Evolutionary conservation across 257 asterid species (phyloP).

Genomic region (Schizonepeta tenuifolia): DNA sequence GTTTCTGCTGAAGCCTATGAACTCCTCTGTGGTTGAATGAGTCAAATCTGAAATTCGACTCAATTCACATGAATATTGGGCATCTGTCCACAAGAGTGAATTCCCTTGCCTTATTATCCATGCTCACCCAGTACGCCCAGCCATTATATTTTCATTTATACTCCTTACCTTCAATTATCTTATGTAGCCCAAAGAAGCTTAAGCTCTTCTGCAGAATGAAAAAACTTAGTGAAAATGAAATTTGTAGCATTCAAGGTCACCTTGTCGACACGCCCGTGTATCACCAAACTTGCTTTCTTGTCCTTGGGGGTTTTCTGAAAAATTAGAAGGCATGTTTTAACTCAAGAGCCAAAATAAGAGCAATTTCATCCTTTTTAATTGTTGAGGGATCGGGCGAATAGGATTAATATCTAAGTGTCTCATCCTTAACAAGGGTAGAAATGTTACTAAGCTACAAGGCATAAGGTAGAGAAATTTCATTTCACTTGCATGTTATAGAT

Average conservation of each 20-base stretch:
- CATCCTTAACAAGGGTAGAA: neutral
- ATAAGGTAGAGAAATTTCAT: constrained; percentile 23
- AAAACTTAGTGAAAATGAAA: constrained; percentile 5
- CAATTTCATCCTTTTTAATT: constrained; percentile 14
- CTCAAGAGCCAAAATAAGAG: constrained; percentile 23
- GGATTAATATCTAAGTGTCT: neutral
- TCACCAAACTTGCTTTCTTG: constrained; percentile 88
- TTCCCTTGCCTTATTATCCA: neutral
- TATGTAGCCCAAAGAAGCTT: constrained; percentile 16
- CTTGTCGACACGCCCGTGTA: constrained; percentile 91
- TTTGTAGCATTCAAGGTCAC: constrained; percentile 40
- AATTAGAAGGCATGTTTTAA: constrained; percentile 23
- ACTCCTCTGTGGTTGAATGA: neutral
- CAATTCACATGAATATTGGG: neutral
- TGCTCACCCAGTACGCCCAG: neutral
- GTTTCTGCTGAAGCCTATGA: neutral
- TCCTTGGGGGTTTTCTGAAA: constrained; percentile 97
- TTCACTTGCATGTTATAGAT: neutral
- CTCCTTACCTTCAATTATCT: constrained; percentile 3
- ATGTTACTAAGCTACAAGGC: neutral
- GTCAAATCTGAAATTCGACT: neutral
- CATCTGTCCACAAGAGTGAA: neutral
- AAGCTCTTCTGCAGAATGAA: constrained; percentile 19
- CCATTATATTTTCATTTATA: constrained; percentile 8
- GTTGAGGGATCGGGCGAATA: neutral